These are phyloP conservation scores for Saccharomycopsis crataegensis DNA, from an alignment of 1,139 yeast species.

Conservation along the genomic window DNA sequence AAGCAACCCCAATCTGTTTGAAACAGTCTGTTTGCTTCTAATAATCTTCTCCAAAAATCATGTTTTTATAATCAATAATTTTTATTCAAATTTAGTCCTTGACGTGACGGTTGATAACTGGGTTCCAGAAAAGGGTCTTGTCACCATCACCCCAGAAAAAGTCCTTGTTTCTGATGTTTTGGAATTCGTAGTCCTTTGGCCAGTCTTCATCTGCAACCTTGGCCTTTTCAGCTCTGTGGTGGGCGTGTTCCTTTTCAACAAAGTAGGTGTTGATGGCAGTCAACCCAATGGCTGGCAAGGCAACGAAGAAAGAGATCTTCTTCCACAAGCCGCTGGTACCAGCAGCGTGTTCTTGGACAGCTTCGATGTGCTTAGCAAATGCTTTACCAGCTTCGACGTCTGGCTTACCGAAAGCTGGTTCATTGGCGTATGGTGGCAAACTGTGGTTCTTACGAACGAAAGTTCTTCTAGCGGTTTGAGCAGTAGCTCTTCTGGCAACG, in stretches of 20 bases:
- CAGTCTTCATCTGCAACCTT: conserved; percentile 83
- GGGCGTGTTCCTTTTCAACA: conserved; percentile 80
- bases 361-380: conserved; percentile 41
- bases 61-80: too few relatives aligned
- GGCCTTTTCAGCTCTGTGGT: conserved; percentile 76
- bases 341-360: conserved; percentile 71
- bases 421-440: conserved; percentile 29
- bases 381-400: conserved; percentile 49
- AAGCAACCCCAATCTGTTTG: too few relatives aligned
- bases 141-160: conserved; percentile 99
- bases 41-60: too few relatives aligned
- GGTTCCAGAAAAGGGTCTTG: conserved; percentile 95
- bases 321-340: conserved; percentile 77
- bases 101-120: conserved; percentile 82
- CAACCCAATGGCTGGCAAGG: conserved; percentile 71
- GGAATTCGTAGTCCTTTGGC: conserved; percentile 87
- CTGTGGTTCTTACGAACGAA: conserved; percentile 19
- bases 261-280: conserved; percentile 75
- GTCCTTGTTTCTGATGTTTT: conserved; percentile 78
- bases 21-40: too few relatives aligned
- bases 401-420: conserved; percentile 33
- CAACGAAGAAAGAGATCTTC: conserved; percentile 71
- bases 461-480: conserved; percentile 9
- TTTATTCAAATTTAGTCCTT: conserved; percentile 4
- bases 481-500: not conserved